phyloP scores from a whole-genome alignment of 345 rosid genomes.

The Cardiospermum halicacabum region DNA sequence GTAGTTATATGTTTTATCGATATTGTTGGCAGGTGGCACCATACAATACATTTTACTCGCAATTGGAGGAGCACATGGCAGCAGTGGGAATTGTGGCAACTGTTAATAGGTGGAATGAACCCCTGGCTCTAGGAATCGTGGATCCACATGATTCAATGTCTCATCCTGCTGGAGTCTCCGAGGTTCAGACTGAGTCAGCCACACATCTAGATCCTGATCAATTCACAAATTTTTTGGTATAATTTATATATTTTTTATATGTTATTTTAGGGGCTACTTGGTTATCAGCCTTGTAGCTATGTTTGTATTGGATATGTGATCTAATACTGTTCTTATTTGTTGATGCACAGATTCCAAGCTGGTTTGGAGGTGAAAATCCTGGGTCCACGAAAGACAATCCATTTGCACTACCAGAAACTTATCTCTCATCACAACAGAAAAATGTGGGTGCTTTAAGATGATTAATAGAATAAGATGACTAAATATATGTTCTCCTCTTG shows the following conservation, averaged over 20 bases:
- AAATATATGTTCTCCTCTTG: background rate
- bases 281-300: background rate
- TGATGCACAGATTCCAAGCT: conserved; percentile 76
- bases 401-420: conserved; percentile 72
- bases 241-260: background rate
- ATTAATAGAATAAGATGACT: conserved; percentile 14
- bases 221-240: conserved; percentile 87
- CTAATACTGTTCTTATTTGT: conserved; percentile 7
- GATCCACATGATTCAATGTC: conserved; percentile 96
- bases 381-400: conserved; percentile 85
- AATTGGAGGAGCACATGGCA: conserved; percentile 86
- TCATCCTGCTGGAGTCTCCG: conserved; percentile 98
- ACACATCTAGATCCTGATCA: conserved; percentile 82
- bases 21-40: conserved; percentile 76
- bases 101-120: conserved; percentile 88
- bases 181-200: conserved; percentile 88
- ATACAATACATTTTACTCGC: conserved; percentile 84
- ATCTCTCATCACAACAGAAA: conserved; percentile 71
- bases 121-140: conserved; percentile 74
- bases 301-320: background rate
- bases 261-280: background rate
- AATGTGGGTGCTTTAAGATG: conserved; percentile 42
- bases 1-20: too few species aligned
- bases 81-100: conserved; percentile 78
- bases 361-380: conserved; percentile 67